These are phyloP conservation scores for Aspergillus versicolor DNA, from an alignment of 2,329 filamentous ascomycete genomes.

Conservation along the genomic window DNA sequence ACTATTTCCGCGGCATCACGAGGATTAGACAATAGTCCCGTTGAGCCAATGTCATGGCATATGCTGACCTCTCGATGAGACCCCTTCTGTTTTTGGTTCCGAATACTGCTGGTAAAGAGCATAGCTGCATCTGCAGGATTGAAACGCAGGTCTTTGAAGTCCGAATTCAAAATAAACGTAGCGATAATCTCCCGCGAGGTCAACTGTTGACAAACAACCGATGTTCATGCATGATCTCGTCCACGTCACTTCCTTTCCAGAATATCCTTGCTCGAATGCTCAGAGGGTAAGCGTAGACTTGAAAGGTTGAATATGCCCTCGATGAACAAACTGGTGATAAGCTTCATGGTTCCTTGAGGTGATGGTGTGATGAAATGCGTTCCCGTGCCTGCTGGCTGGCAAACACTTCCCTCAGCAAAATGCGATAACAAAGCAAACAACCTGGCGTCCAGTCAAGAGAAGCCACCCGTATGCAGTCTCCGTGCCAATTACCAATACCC, in stretches of 20 bases:
- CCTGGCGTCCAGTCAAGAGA: not conserved
- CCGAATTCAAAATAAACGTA: not conserved
- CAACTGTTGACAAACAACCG: not conserved
- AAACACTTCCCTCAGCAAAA: not conserved
- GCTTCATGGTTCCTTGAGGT: not conserved
- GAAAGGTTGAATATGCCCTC: not conserved
- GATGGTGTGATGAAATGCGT: not conserved
- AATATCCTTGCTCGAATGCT: not conserved
- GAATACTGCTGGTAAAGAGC: no score
- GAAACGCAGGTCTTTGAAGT: not conserved
- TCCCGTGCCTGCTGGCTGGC: not conserved
- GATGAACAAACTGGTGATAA: not conserved
- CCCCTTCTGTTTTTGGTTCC: not conserved
- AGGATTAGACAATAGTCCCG: not conserved
- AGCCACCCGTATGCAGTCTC: not conserved
- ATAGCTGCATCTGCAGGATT: not conserved
- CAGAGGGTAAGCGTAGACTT: not conserved
- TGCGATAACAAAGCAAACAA: not conserved
- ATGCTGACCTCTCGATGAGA: not conserved
- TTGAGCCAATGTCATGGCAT: not conserved
- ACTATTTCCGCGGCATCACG: not conserved
- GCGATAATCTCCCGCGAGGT: not conserved
- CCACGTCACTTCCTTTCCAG: not conserved
- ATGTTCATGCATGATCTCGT: not conserved
- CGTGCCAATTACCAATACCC: not conserved